phyloP scores from a whole-genome alignment of 352 stramenopile genomes.

The Phytophthora megakarya region DNA sequence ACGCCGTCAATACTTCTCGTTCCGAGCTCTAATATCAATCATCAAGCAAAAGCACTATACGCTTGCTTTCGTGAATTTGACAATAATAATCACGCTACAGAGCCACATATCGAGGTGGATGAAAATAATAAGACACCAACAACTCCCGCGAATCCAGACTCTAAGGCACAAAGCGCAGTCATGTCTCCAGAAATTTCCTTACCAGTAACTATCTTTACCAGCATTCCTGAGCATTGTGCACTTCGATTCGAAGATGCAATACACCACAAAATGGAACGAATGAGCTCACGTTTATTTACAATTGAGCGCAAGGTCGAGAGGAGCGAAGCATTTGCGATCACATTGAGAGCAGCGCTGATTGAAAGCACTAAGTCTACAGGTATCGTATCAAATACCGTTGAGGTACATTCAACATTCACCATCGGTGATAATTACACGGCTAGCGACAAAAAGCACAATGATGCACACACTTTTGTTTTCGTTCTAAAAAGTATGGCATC shows the following conservation, averaged over 20 bases:
- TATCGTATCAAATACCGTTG: conserved; percentile 27
- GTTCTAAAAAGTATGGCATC: conserved; percentile 34
- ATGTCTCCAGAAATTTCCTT: neutral
- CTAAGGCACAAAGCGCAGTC: neutral
- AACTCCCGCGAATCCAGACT: too few species aligned
- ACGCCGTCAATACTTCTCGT: conserved; percentile 45
- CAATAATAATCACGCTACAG: conserved; percentile 19
- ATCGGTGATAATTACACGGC: conserved; percentile 17
- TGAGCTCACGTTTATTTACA: conserved; percentile 45
- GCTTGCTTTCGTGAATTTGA: conserved; percentile 41
- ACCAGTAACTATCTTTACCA: conserved; percentile 50
- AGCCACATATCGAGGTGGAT: conserved; percentile 10
- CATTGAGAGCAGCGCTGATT: conserved; percentile 46
- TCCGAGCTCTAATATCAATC: conserved; percentile 45
- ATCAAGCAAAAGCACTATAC: conserved; percentile 45
- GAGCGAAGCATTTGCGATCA: conserved; percentile 39
- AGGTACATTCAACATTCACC: conserved; percentile 24
- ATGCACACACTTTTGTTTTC: conserved; percentile 55
- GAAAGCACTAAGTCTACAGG: conserved; percentile 45
- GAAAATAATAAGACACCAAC: neutral
- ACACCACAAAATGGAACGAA: conserved; percentile 47
- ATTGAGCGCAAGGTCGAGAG: conserved; percentile 30
- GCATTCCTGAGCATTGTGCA: conserved; percentile 38
- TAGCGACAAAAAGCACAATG: neutral
- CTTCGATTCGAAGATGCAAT: conserved; percentile 35